Evolutionary conservation across 768 basidiomycete genomes (phyloP).

Genomic region (Chiua virens): DNA sequence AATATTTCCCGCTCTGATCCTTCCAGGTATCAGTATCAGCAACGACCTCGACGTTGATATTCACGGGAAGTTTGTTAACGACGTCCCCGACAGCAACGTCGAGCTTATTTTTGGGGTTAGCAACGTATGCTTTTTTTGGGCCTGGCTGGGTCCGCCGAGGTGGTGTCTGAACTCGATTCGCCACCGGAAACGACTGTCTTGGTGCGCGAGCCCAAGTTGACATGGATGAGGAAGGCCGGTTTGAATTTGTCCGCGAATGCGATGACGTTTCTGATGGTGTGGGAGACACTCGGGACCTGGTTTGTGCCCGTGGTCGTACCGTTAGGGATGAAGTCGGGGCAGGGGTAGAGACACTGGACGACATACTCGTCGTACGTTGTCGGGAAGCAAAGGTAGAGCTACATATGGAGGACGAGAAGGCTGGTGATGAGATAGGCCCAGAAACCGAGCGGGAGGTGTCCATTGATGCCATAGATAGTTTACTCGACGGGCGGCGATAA

Average conservation of each 20-base stretch:
- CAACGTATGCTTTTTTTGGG: conserved; percentile 69
- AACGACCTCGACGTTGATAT: conserved; percentile 79
- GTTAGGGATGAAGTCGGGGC: conserved; percentile 32
- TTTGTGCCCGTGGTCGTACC: conserved; percentile 41
- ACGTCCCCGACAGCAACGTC: conserved; percentile 93
- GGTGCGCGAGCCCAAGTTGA: conserved; percentile 73
- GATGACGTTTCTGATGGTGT: conserved; percentile 60
- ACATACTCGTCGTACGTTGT: conserved; percentile 71
- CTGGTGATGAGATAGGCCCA: conserved; percentile 49
- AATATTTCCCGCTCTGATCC: conserved; percentile 92
- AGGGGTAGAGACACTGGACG: conserved; percentile 41
- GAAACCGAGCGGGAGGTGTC: conserved; percentile 66
- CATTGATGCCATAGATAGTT: conserved; percentile 45
- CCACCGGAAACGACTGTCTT: conserved; percentile 54
- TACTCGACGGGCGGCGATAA: conserved; percentile 55
- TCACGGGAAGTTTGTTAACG: conserved; percentile 83
- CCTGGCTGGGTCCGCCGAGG: conserved; percentile 37
- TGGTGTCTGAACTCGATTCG: conserved; percentile 48
- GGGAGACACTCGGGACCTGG: conserved; percentile 55
- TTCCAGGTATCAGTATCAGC: conserved; percentile 85
- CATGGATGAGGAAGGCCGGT: conserved; percentile 44
- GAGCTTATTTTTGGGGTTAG: conserved; percentile 88
- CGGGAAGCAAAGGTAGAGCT: conserved; percentile 80
- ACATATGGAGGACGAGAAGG: conserved; percentile 40
- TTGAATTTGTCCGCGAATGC: conserved; percentile 46